Evolutionary conservation across 2,329 filamentous ascomycete species (phyloP).

Genomic region (Epichloe sp.): DNA sequence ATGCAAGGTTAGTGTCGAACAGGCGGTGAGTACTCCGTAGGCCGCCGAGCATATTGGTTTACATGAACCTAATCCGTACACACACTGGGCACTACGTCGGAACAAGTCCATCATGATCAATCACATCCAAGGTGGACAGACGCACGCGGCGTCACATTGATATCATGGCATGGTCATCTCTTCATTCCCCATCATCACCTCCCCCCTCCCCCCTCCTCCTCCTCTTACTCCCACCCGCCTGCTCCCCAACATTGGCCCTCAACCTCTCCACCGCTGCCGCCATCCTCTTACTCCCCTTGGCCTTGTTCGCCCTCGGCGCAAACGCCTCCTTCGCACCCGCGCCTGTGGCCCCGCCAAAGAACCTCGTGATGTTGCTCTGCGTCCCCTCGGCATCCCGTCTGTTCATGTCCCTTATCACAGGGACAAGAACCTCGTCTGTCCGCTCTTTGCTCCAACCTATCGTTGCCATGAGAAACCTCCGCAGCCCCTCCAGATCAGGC

Average conservation of each 20-base stretch:
- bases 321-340: slow-evolving; percentile 54
- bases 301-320: slow-evolving; percentile 50
- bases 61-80: too few species aligned
- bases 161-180: too few species aligned
- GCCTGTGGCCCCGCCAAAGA: slow-evolving; percentile 65
- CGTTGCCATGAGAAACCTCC: slow-evolving; percentile 76
- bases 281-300: slow-evolving; percentile 59
- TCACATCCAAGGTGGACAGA: too few species aligned
- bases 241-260: slow-evolving; percentile 24
- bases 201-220: slow-evolving; percentile 9
- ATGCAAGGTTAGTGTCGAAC: too few species aligned
- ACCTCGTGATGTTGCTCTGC: slow-evolving; percentile 91
- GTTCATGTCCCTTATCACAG: slow-evolving; percentile 94
- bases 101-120: too few species aligned
- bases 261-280: slow-evolving; percentile 59
- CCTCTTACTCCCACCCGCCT: slow-evolving; percentile 7
- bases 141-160: too few species aligned
- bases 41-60: too few species aligned
- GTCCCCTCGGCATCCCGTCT: slow-evolving; percentile 76
- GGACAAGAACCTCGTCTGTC: slow-evolving; percentile 90
- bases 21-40: too few species aligned
- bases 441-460: slow-evolving; percentile 87
- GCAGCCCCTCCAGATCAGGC: slow-evolving; percentile 75
- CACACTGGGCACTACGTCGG: too few species aligned
- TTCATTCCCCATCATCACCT: slow-evolving; percentile 8